Base-by-base conservation (phyloP, 2,329 filamentous ascomycete genomes). In the Fusarium sp. region DNA sequence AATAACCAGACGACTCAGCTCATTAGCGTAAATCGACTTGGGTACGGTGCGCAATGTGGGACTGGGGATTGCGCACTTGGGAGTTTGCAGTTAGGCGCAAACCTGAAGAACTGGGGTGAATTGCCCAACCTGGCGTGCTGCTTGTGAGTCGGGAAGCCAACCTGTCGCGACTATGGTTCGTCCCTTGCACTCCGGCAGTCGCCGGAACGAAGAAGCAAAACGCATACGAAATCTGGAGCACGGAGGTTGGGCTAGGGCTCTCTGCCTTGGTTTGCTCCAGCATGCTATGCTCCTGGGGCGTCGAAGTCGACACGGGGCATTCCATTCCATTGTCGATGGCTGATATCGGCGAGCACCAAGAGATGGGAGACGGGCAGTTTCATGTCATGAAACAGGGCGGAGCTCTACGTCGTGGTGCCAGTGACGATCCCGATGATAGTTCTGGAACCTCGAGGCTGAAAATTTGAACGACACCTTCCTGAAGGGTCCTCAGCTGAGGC, bases 1-100 rank as follows among this genome's bases (percentile, higher is more conserved):
- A 72, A 64, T 58, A 78, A 66, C 73, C 71, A 71, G 70, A 67
- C 74, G 65, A 70, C 68, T 75, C 75, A 77, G 75, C 74, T 77
- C 74, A 70, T 74, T 77, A 77, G 75, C 67, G 75, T 40, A 71
- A 16, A 44, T 73, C 51, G 56, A 73, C 64, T 65, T 73, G 29
- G 56, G 71, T 55, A 46, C 67, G 70, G 62, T 71, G 42, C 66
- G 31, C 59, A 68, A 44, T 9, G 56, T 60, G 57, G 57, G 57
- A 60, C 57, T 60, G 57, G 40, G 57, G 56, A 60, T 46, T 58
- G 59, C 56, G 44, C 40, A 71, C 59, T 69, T 73, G 64, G 51
- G 62, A 20, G 35, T 46, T 70, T 56, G 58, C 16, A 59, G 56
- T 42, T 59, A 70, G 67, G 56, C 69, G 67, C 49, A 59, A 44